These are phyloP conservation scores for Apiospora arundinis DNA, from an alignment of 2,329 filamentous ascomycete species.

Conservation along the genomic window DNA sequence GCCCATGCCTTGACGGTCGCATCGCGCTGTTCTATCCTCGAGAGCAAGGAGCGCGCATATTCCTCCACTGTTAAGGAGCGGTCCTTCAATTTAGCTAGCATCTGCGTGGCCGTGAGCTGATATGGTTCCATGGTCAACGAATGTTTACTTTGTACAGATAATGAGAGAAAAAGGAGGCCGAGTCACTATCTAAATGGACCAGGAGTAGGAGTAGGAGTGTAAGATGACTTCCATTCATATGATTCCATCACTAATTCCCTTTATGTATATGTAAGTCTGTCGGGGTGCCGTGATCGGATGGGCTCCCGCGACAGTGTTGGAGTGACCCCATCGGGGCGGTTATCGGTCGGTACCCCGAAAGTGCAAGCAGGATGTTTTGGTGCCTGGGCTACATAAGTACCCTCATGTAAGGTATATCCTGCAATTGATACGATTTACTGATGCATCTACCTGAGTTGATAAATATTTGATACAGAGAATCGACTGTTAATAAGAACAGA, in stretches of 20 bases:
- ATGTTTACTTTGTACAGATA: not conserved
- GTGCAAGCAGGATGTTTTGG: not conserved
- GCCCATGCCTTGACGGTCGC: slow-evolving; percentile 53
- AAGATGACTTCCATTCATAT: not conserved
- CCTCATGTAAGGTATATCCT: no score
- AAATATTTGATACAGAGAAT: not conserved
- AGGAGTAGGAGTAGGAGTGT: not conserved
- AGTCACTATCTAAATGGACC: not conserved
- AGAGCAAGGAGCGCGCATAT: slow-evolving; percentile 52
- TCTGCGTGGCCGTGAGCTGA: slow-evolving; percentile 51
- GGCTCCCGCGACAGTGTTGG: slow-evolving; percentile 4
- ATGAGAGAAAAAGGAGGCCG: not conserved
- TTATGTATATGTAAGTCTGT: not conserved
- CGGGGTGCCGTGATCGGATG: slow-evolving; percentile 1
- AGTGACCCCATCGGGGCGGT: slow-evolving; percentile 12
- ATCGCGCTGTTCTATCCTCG: slow-evolving; percentile 49
- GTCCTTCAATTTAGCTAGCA: slow-evolving; percentile 43
- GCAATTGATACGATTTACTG: not conserved
- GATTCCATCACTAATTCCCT: not conserved
- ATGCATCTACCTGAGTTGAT: not conserved
- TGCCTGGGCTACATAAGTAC: no score
- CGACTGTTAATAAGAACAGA: no score
- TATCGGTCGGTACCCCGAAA: slow-evolving; percentile 11
- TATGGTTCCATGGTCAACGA: slow-evolving; percentile 38
- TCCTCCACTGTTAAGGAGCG: slow-evolving; percentile 53